Conservation (phyloP, 176 grass and related monocot species). For the Secale cereale region DNA sequence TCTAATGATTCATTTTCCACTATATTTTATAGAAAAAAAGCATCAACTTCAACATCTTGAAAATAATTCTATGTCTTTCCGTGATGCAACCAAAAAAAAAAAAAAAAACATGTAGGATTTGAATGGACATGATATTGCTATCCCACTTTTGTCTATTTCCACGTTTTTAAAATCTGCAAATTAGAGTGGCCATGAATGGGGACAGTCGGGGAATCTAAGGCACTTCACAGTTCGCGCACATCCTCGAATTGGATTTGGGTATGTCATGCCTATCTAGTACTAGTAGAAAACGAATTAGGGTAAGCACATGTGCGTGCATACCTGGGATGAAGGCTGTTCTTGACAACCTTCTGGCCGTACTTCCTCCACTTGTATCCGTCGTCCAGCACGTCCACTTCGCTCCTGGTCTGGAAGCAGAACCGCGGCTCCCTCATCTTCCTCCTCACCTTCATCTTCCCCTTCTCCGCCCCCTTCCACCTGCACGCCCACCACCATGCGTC, state of each 20-base stretch:
- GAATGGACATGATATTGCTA: neutral
- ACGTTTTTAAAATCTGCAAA: neutral
- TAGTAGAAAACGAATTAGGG: neutral
- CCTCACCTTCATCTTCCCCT: constrained; percentile 69
- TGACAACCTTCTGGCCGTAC: constrained; percentile 88
- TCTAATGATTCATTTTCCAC: neutral
- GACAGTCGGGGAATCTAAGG: neutral
- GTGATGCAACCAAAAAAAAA: neutral
- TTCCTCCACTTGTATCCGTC: constrained; percentile 93
- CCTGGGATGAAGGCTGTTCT: constrained; percentile 86
- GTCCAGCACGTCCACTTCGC: constrained; percentile 76
- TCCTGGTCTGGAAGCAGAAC: constrained; percentile 90
- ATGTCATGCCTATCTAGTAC: neutral
- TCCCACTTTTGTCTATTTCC: neutral
- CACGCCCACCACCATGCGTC: neutral
- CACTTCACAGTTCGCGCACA: neutral
- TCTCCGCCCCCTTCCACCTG: constrained; percentile 66
- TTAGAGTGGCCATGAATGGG: neutral
- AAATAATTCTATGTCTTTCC: neutral
- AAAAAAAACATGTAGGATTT: neutral
- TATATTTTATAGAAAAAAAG: neutral
- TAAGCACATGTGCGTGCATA: constrained; percentile 7
- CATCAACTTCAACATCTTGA: neutral
- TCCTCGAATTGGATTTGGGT: neutral
- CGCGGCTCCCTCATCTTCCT: constrained; percentile 86